phyloP scores from a whole-genome alignment of 495 filamentous ascomycete species.

The Penicillium herquei region DNA sequence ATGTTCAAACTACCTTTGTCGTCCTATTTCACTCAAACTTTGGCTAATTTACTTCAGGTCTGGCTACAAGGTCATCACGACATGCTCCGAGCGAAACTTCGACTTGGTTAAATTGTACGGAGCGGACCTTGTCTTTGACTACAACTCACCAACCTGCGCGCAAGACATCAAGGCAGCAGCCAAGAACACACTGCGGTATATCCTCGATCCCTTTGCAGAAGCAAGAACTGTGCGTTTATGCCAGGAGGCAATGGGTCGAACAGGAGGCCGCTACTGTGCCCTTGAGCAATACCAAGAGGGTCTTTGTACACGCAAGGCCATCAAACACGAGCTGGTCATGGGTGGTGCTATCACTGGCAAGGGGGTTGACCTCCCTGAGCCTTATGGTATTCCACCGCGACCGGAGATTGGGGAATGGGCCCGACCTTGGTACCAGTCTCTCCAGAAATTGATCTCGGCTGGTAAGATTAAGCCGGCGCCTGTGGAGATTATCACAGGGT shows the following conservation, averaged over 20 bases:
- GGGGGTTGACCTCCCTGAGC: slow-evolving; percentile 29
- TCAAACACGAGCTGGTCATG: slow-evolving; percentile 31
- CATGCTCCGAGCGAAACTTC: slow-evolving; percentile 57
- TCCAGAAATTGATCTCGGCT: slow-evolving; percentile 21
- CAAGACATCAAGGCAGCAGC: slow-evolving; percentile 41
- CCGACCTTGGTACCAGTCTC: slow-evolving; percentile 15
- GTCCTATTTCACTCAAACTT: neutral
- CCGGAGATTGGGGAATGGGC: slow-evolving; percentile 24
- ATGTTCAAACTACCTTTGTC: neutral
- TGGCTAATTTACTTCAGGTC: slow-evolving; percentile 16
- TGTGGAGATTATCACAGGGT: slow-evolving; percentile 15
- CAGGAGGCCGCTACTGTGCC: slow-evolving; percentile 41
- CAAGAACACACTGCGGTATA: slow-evolving; percentile 34
- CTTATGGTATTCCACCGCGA: slow-evolving; percentile 22
- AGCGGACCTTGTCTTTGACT: slow-evolving; percentile 55
- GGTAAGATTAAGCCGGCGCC: slow-evolving; percentile 24
- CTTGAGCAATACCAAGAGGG: slow-evolving; percentile 35
- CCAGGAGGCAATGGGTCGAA: slow-evolving; percentile 37
- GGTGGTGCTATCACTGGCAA: slow-evolving; percentile 26
- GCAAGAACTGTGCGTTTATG: slow-evolving; percentile 36
- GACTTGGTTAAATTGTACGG: slow-evolving; percentile 51
- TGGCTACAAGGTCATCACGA: slow-evolving; percentile 48
- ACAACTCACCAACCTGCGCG: slow-evolving; percentile 40
- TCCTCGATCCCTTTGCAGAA: slow-evolving; percentile 41
- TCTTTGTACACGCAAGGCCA: slow-evolving; percentile 21